phyloP scores from a whole-genome alignment of 2,329 filamentous ascomycete genomes.

The Neonectria hederae region DNA sequence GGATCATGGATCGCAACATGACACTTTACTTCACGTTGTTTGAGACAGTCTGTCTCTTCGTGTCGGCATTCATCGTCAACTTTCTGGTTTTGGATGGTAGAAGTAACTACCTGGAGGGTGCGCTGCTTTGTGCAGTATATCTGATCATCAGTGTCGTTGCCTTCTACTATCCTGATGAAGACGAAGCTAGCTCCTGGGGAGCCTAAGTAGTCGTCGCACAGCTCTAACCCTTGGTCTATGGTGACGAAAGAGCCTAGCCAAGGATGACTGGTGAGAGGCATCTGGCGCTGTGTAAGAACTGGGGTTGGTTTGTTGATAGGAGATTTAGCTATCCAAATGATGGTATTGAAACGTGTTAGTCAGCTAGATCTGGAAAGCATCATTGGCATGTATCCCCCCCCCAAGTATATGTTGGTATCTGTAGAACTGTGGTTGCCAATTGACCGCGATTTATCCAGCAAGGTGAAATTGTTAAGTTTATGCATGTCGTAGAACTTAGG shows the following conservation, averaged over 20 bases:
- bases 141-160: conserved; percentile 74
- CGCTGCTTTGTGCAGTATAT: conserved; percentile 72
- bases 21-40: conserved; percentile 87
- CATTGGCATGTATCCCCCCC: background rate
- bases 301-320: background rate
- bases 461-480: too few relatives aligned
- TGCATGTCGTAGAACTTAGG: too few relatives aligned
- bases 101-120: conserved; percentile 87
- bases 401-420: too few relatives aligned
- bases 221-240: background rate
- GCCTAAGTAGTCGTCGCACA: conserved; percentile 11
- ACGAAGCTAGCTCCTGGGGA: conserved; percentile 56
- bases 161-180: conserved; percentile 69
- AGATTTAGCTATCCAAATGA: background rate
- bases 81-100: conserved; percentile 87
- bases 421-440: too few relatives aligned
- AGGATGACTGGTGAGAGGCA: conserved; percentile 20
- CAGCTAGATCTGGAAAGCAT: conserved; percentile 1
- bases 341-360: background rate
- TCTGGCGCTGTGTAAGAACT: background rate
- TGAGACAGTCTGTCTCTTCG: conserved; percentile 87
- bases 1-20: conserved; percentile 75
- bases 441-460: too few relatives aligned
- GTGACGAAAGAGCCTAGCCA: background rate
- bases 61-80: conserved; percentile 86